Evolutionary conservation across 371 early-diverging fungal genomes (phyloP).

Genomic region (Rhizopus sp.): DNA sequence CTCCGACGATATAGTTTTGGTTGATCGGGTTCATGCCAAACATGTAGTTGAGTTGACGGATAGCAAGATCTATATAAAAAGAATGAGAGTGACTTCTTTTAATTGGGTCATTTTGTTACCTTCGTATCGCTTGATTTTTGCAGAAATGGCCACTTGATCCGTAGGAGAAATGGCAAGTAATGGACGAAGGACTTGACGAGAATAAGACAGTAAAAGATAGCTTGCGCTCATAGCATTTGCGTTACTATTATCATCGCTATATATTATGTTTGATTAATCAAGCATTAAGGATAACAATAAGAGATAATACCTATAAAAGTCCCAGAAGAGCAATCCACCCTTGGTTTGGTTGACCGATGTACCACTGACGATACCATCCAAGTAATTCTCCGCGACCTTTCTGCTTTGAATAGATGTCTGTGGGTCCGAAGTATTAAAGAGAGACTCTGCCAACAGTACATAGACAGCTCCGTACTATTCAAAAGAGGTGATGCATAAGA

Average conservation of each 20-base stretch:
- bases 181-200: slow-evolving; percentile 15
- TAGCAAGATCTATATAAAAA: slow-evolving; percentile 18
- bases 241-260: slow-evolving; percentile 20
- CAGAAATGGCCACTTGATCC: slow-evolving; percentile 1
- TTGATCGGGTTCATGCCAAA: slow-evolving; percentile 53
- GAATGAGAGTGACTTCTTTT: neutral
- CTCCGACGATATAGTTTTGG: slow-evolving; percentile 53
- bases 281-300: neutral
- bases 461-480: slow-evolving; percentile 34
- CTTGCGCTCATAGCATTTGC: slow-evolving; percentile 23
- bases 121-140: slow-evolving; percentile 17
- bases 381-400: slow-evolving; percentile 29
- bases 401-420: slow-evolving; percentile 13
- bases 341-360: slow-evolving; percentile 31
- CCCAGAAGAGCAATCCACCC: slow-evolving; percentile 48
- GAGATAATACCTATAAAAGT: slow-evolving; percentile 30
- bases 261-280: neutral
- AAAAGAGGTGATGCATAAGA: neutral
- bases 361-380: slow-evolving; percentile 25
- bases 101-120: slow-evolving; percentile 6
- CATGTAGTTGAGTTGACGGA: slow-evolving; percentile 43
- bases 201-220: slow-evolving; percentile 20
- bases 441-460: slow-evolving; percentile 36
- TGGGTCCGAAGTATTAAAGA: slow-evolving; percentile 8
- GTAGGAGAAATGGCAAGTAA: neutral